Evolutionary conservation across 2,329 filamentous ascomycete species (phyloP), one percentile per base, ranked within the genome.

Genomic region (Fusarium sp.): DNA sequence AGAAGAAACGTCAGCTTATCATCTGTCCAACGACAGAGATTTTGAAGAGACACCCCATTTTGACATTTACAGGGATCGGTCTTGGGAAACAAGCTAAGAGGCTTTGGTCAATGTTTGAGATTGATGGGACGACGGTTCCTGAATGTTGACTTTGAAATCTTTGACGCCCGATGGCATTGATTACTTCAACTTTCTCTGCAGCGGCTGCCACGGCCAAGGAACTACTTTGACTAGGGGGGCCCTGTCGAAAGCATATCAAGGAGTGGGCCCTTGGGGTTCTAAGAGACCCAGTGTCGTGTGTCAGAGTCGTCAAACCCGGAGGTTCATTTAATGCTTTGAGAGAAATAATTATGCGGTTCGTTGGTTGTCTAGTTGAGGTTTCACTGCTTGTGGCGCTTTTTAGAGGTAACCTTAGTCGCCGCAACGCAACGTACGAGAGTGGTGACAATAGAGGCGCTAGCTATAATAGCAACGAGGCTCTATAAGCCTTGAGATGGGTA

Each of bases 41-140:
- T 42, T 13, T 18, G 54, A 54, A 37, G 9, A 53, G 50, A 33
- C 44, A 50, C 54, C 47, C 53, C 57, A 60, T 67, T 37, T 62
- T 44, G 62, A 30, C 23, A 32, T 30, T 53, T 42, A 25, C 21
- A 37, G 33, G 49, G 54, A 61, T 30, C 49, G 38, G 35, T 21
- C 42, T 42, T 58, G 47, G 69, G 49, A 60, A 65, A 75, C 75
- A 73, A 64, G 73, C 74, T 73, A 77, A 67, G 71, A 64, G 57
- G 65, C 50, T 44, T 67, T 74, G 70, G 73, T 71, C 64, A 71
- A 73, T 77, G 86, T 89, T 88, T 88, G 87, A 88, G 83, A 82
- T 86, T 86, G 81, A 87, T 86, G 83, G 83, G 82, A 85, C 79
- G 82, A 85, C 79, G 82, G 72, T 75, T 76, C 69, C 68, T 75